phyloP scores from a whole-genome alignment of 352 stramenopile genomes.

The Phytophthora palmivora region DNA sequence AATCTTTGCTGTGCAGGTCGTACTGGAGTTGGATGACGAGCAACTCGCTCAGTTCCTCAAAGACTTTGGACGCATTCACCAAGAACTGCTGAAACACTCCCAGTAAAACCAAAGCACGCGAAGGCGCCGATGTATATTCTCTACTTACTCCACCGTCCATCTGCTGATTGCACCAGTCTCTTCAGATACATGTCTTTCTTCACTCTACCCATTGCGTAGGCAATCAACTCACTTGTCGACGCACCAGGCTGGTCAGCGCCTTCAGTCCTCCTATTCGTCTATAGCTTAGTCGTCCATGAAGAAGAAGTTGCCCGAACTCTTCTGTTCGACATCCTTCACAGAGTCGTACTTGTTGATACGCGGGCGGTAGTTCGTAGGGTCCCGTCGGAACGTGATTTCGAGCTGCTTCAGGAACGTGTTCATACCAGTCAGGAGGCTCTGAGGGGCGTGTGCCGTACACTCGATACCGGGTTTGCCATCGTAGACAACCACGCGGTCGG shows the following conservation, averaged over 20 bases:
- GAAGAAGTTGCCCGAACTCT: slow-evolving; percentile 98
- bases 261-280: slow-evolving; percentile 26
- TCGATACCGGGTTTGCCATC: slow-evolving; percentile 96
- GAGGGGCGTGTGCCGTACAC: slow-evolving; percentile 95
- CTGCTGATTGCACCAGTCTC: slow-evolving; percentile 9
- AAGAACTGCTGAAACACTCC: slow-evolving; percentile 31
- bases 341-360: slow-evolving; percentile 97
- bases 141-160: slow-evolving; percentile 26
- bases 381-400: slow-evolving; percentile 99
- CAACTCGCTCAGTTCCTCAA: slow-evolving; percentile 48
- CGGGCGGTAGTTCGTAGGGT: slow-evolving; percentile 98
- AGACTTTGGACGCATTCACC: slow-evolving; percentile 45
- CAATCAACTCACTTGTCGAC: slow-evolving; percentile 9
- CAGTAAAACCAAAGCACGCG: slow-evolving; percentile 34
- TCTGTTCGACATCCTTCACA: slow-evolving; percentile 98
- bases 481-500: slow-evolving; percentile 97
- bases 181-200: slow-evolving; percentile 20
- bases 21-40: slow-evolving; percentile 53
- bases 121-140: slow-evolving; percentile 39
- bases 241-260: slow-evolving; percentile 13
- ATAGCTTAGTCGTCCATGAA: slow-evolving; percentile 96
- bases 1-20: slow-evolving; percentile 34
- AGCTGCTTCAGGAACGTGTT: slow-evolving; percentile 99
- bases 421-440: slow-evolving; percentile 98
- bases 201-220: slow-evolving; percentile 8